Evolutionary conservation across 2,329 filamentous ascomycete species (phyloP), one percentile per base, ranked within the genome.

Genomic region (Colletotrichum theobromicola): DNA sequence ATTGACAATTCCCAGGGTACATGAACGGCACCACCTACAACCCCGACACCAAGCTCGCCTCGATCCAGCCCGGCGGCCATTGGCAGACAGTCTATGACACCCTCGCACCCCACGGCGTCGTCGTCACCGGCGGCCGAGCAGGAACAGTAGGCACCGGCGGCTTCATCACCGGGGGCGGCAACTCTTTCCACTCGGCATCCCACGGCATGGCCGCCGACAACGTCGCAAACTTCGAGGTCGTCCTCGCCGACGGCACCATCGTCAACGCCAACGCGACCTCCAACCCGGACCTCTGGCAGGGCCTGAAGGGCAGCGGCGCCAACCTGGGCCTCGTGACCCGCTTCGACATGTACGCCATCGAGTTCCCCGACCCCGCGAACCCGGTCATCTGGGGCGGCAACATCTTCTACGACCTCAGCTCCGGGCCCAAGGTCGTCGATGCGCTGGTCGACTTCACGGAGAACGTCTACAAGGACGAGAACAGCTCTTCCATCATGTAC

Each of bases 181-280:
- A 82, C 69, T 84, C 83, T 2, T 85, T 82, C 70, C 80, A 84
- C 63, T 82, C 80, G 6, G 82, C 77, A 4, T 81, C 80, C 2
- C 80, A 85, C 30, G 88, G 89, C 3, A 87, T 86, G 78, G 85
- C 83, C 7, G 87, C 85, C 67, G 87, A 89, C 76, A 86, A 83
- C 13, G 83, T 88, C 7, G 76, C 78, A 28, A 84, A 82, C 34
- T 88, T 82, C 68, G 81, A 90, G 76, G 82, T 91, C 5, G 88
- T 91, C 1, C 81, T 88, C 1, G 84, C 86, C 0, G 79, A 83
- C 67, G 87, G 88, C 9, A 70, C 77, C 3, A 83, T 89, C 37
- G 79, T 88, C 34, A 83, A 86, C 5, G 87, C 84, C 21, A 88
- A 84, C 35, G 78, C 78, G 2, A 75, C 79, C 0, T 75, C 82